A percentile compares a stretch with the other conserved stretches of the same genome.
phyloP scores from a whole-genome alignment of 352 stramenopile species.

The Albugo candida region DNA sequence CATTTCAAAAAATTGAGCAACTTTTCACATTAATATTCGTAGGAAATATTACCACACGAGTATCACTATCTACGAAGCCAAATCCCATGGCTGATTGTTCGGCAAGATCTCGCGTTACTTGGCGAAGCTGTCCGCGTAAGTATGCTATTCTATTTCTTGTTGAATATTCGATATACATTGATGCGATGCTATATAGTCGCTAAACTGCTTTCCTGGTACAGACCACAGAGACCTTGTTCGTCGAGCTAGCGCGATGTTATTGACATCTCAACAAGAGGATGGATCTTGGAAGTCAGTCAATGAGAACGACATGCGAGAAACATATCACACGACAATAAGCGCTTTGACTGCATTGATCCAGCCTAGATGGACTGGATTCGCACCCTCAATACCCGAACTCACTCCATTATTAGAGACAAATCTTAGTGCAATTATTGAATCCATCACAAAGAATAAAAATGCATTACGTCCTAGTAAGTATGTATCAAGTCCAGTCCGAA shows the following conservation, averaged over 20 bases:
- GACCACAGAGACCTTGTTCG: conserved; percentile 47
- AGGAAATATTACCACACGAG: conserved; percentile 79
- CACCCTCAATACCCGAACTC: conserved; percentile 34
- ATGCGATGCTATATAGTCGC: conserved; percentile 17
- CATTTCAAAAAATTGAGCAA: not conserved
- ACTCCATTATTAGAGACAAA: conserved; percentile 30
- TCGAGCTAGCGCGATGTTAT: conserved; percentile 43
- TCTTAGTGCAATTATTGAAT: conserved; percentile 23
- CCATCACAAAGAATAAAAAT: not conserved
- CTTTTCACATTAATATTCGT: not conserved
- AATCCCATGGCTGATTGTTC: conserved; percentile 50
- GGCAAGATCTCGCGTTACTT: conserved; percentile 51
- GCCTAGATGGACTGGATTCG: conserved; percentile 23
- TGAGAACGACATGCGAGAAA: conserved; percentile 9
- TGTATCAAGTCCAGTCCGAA: no score
- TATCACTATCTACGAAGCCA: conserved; percentile 80
- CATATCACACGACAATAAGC: conserved; percentile 33
- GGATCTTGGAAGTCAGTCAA: conserved; percentile 24
- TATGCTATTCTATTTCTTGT: not conserved
- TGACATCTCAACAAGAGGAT: conserved; percentile 33
- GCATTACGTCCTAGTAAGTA: no score
- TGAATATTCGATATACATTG: no score
- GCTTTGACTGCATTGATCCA: conserved; percentile 30
- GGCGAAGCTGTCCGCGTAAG: conserved; percentile 46
- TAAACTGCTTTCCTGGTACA: conserved; percentile 48